Conservation (phyloP, 345 rosid genomes). For the Eutrema yunnanense region DNA sequence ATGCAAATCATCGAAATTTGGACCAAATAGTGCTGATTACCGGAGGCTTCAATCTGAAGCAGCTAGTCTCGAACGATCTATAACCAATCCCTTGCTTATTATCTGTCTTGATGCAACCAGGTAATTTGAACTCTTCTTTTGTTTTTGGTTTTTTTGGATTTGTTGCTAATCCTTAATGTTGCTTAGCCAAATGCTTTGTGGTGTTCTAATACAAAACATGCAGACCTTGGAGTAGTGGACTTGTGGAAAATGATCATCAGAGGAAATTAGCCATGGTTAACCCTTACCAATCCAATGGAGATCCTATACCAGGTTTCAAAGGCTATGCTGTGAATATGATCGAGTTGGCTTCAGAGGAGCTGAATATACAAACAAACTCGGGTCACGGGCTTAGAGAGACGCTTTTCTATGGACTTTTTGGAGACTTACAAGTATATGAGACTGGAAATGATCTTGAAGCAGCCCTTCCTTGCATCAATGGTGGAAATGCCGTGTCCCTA, state of each 20-base stretch:
- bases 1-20: constrained; percentile 44
- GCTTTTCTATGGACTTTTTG: constrained; percentile 44
- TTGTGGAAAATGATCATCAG: constrained; percentile 33
- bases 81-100: constrained; percentile 39
- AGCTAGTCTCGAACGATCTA: constrained; percentile 31
- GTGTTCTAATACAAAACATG: not conserved
- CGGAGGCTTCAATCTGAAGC: constrained; percentile 42
- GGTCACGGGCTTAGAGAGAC: constrained; percentile 61
- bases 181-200: not conserved
- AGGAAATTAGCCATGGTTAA: constrained; percentile 38
- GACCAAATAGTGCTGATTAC: constrained; percentile 34
- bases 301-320: constrained; percentile 41
- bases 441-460: constrained; percentile 38
- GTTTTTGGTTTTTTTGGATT: not conserved
- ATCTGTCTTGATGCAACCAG: constrained; percentile 48
- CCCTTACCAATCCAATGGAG: constrained; percentile 39
- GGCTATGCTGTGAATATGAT: constrained; percentile 71
- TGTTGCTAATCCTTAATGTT: not conserved
- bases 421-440: constrained; percentile 51
- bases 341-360: constrained; percentile 21
- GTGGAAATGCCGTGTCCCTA: constrained; percentile 46
- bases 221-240: constrained; percentile 33
- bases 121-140: constrained; percentile 22
- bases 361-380: constrained; percentile 3
- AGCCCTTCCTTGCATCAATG: constrained; percentile 34